phyloP scores from a whole-genome alignment of 345 rosid genomes.

The Heritiera fomes region DNA sequence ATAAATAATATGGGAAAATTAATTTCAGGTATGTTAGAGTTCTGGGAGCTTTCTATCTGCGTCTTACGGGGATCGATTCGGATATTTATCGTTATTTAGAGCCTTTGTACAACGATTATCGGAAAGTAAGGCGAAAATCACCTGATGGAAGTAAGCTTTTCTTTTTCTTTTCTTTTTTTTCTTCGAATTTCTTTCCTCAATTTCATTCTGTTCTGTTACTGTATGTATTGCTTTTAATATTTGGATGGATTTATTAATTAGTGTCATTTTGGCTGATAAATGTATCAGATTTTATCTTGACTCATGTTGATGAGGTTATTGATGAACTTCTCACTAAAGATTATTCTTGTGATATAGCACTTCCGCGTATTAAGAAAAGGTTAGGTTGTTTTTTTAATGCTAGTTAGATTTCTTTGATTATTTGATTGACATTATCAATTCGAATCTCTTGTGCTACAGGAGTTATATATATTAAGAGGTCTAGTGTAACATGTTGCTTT shows the following conservation, averaged over 20 bases:
- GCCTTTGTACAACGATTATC: slow-evolving; percentile 48
- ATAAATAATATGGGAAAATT: background rate
- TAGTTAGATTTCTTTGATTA: background rate
- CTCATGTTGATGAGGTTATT: slow-evolving; percentile 83
- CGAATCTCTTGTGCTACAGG: background rate
- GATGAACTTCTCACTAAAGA: slow-evolving; percentile 83
- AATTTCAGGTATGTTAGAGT: slow-evolving; percentile 69
- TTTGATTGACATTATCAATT: background rate
- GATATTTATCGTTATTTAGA: slow-evolving; percentile 16
- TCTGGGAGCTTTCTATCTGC: slow-evolving; percentile 88
- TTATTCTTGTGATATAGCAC: slow-evolving; percentile 84
- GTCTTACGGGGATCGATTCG: slow-evolving; percentile 1
- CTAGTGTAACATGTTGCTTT: background rate
- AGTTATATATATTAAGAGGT: background rate
- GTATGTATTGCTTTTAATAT: background rate
- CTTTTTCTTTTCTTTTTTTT: too few relatives aligned
- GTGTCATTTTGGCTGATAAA: background rate
- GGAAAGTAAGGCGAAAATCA: slow-evolving; percentile 64
- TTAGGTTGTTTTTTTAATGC: slow-evolving; percentile 14
- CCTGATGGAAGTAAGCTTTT: slow-evolving; percentile 69
- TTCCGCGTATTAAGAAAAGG: slow-evolving; percentile 92
- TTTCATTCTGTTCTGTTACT: background rate
- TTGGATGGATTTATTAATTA: slow-evolving; percentile 3
- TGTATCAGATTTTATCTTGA: slow-evolving; percentile 53
- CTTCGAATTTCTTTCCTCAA: background rate